phyloP scores from a whole-genome alignment of 768 basidiomycete genomes.

The Naganishia vaughanmartiniae region DNA sequence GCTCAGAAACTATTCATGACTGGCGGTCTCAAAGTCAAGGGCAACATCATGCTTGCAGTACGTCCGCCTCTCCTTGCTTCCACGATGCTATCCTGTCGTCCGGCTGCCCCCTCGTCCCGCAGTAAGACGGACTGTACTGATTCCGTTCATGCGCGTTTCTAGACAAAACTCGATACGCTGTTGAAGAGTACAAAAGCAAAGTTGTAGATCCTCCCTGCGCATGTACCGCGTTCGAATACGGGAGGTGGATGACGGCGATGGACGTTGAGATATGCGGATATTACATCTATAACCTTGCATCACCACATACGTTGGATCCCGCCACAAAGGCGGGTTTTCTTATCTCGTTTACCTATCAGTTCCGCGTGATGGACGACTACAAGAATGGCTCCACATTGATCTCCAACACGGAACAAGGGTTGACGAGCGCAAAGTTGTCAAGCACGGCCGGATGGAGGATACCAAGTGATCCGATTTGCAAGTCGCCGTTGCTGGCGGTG shows the following conservation, averaged over 20 bases:
- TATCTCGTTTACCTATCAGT: too few relatives aligned
- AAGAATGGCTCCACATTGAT: constrained; percentile 94
- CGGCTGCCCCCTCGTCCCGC: background rate
- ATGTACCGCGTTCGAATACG: too few relatives aligned
- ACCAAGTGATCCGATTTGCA: constrained; percentile 81
- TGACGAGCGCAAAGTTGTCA: constrained; percentile 86
- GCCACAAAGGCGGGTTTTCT: background rate
- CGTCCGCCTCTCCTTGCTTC: background rate
- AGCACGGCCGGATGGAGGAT: constrained; percentile 90
- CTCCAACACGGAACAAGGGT: constrained; percentile 92
- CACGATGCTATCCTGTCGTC: background rate
- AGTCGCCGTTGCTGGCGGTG: constrained; percentile 55
- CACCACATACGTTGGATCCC: background rate
- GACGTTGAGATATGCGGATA: background rate
- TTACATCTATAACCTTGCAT: background rate
- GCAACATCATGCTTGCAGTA: constrained; percentile 40
- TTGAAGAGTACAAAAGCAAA: constrained; percentile 19
- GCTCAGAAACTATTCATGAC: constrained; percentile 97
- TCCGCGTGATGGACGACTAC: too few relatives aligned
- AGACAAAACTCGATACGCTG: constrained; percentile 23
- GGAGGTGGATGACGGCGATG: too few relatives aligned
- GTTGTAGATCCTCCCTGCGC: background rate
- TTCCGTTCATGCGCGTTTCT: background rate
- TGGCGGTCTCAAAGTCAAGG: constrained; percentile 72
- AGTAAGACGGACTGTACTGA: background rate